Evolutionary conservation across 2,329 filamentous ascomycete species (phyloP).

Genomic region (Fulvia fulva): DNA sequence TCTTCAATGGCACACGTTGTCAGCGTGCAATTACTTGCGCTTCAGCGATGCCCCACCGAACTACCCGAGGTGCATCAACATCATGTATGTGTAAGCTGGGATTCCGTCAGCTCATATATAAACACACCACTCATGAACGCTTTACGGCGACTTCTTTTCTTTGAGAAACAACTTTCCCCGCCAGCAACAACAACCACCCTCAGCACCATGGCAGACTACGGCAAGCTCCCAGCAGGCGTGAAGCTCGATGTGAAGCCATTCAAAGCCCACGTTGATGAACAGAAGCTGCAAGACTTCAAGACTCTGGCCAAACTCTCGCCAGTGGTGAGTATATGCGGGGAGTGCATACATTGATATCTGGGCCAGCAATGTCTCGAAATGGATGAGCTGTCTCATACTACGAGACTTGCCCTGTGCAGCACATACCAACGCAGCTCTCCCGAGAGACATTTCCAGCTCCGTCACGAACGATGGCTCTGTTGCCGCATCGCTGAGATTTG

Average conservation of each 20-base stretch:
- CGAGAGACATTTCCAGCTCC: too few relatives aligned
- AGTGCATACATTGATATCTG: too few relatives aligned
- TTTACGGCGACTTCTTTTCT: conserved; percentile 16
- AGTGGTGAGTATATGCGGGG: too few relatives aligned
- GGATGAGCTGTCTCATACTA: too few relatives aligned
- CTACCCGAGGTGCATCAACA: neutral
- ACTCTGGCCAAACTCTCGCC: conserved; percentile 47
- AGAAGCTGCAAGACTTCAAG: conserved; percentile 45
- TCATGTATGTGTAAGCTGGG: neutral
- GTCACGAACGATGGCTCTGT: too few relatives aligned
- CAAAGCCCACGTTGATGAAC: conserved; percentile 41
- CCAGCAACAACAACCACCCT: conserved; percentile 1
- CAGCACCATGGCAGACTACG: conserved; percentile 20
- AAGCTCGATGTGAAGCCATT: conserved; percentile 41
- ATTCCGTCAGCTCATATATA: neutral
- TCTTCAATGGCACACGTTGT: too few relatives aligned
- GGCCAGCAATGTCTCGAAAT: too few relatives aligned
- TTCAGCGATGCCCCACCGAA: neutral
- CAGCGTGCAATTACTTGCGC: neutral
- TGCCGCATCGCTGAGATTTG: too few relatives aligned
- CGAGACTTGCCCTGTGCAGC: too few relatives aligned
- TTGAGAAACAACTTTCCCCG: conserved; percentile 12
- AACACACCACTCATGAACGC: conserved; percentile 11
- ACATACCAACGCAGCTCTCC: too few relatives aligned
- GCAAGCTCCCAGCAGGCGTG: conserved; percentile 35